These are phyloP conservation scores for Capsicum pubescens DNA, from an alignment of 257 asterid genomes.

Conservation along the genomic window DNA sequence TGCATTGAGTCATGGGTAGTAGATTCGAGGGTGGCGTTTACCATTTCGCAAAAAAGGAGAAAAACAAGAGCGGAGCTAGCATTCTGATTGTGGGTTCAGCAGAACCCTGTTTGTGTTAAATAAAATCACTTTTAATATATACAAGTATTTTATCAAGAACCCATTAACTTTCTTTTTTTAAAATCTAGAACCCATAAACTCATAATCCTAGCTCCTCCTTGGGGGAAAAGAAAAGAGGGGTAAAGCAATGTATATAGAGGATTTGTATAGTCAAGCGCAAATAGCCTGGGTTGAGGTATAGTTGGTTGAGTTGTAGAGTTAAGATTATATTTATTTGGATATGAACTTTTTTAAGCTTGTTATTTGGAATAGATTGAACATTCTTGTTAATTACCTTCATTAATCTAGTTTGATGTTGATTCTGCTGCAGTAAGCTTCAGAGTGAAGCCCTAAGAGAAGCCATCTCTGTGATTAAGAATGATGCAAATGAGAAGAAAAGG, in stretches of 20 bases:
- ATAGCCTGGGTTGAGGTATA: not conserved
- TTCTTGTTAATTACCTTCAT: not conserved
- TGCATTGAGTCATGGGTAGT: not conserved
- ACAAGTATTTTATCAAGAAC: not conserved
- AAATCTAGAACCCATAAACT: not conserved
- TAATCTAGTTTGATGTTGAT: conserved; percentile 10
- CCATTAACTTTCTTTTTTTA: accelerated
- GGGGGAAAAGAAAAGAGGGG: not conserved
- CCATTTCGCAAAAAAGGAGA: not conserved
- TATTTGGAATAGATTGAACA: not conserved
- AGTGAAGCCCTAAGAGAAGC: conserved; percentile 27
- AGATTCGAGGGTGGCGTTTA: accelerated
- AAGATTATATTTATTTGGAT: not conserved
- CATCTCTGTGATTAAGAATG: conserved; percentile 24
- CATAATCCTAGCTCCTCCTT: not conserved
- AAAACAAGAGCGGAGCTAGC: not conserved
- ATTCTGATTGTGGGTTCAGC: not conserved
- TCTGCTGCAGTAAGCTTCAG: conserved; percentile 20
- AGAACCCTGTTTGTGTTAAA: not conserved
- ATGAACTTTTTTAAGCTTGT: not conserved
- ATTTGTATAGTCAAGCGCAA: not conserved
- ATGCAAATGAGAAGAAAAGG: conserved; percentile 23
- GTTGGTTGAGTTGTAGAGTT: not conserved
- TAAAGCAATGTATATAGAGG: not conserved
- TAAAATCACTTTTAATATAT: not conserved